These are phyloP conservation scores for Starmerella vaccinii DNA, from an alignment of 805 yeast species.

Conservation along the genomic window DNA sequence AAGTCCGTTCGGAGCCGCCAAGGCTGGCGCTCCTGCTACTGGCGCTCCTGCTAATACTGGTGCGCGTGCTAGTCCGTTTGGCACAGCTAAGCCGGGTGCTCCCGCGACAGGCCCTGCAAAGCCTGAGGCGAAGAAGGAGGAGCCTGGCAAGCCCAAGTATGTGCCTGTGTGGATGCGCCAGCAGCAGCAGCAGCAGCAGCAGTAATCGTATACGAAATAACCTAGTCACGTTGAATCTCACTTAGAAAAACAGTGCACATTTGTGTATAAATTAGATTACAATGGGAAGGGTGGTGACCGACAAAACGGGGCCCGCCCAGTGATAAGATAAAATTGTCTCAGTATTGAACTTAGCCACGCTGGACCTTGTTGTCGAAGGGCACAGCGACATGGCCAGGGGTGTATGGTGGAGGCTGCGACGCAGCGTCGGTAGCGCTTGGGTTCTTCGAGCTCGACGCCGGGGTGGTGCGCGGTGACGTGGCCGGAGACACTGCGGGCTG, in stretches of 20 bases:
- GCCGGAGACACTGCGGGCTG: too few species aligned
- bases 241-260: not conserved
- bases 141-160: not conserved
- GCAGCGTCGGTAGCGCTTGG: not conserved
- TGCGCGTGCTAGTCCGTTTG: not conserved
- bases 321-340: too few species aligned
- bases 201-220: not conserved
- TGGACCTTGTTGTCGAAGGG: not conserved
- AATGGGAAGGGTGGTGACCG: not conserved
- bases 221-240: not conserved
- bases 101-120: slow-evolving; percentile 6
- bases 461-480: too few species aligned
- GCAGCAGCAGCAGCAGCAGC: not conserved
- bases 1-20: slow-evolving; percentile 13
- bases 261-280: not conserved
- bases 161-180: slow-evolving; percentile 6
- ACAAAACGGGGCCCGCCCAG: too few species aligned
- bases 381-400: not conserved
- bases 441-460: not conserved
- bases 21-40: slow-evolving; percentile 11
- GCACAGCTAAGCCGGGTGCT: slow-evolving; percentile 6
- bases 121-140: not conserved
- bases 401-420: not conserved
- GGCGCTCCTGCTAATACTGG: slow-evolving; percentile 6
- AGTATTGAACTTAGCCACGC: not conserved